These are phyloP conservation scores for Boletus vinaceobasis DNA, from an alignment of 768 basidiomycete species.

Conservation along the genomic window DNA sequence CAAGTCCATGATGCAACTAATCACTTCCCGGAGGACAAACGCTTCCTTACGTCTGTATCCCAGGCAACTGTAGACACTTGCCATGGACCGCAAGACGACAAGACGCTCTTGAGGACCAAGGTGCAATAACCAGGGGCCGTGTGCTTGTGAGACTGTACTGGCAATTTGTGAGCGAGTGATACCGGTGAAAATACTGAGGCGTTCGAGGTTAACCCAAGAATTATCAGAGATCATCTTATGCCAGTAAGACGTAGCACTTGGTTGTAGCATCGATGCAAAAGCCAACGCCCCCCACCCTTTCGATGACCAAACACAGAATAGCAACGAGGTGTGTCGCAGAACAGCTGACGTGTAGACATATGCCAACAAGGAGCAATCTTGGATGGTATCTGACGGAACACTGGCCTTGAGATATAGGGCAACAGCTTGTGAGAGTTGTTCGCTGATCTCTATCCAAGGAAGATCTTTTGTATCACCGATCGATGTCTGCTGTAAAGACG, in stretches of 20 bases:
- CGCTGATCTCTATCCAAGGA: conserved; percentile 74
- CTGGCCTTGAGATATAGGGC: conserved; percentile 58
- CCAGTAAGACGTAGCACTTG: conserved; percentile 54
- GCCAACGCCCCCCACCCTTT: conserved; percentile 85
- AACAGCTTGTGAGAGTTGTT: conserved; percentile 65
- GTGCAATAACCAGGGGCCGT: conserved; percentile 86
- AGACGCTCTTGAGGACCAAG: conserved; percentile 76
- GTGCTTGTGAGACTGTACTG: conserved; percentile 60
- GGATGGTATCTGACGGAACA: conserved; percentile 48
- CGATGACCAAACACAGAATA: conserved; percentile 80
- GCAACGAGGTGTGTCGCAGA: conserved; percentile 67
- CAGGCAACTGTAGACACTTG: conserved; percentile 73
- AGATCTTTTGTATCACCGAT: conserved; percentile 54
- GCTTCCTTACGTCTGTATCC: conserved; percentile 89
- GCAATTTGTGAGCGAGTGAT: conserved; percentile 70
- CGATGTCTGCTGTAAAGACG: conserved; percentile 49
- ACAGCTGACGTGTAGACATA: conserved; percentile 66
- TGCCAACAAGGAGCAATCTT: conserved; percentile 58
- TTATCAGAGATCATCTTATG: conserved; percentile 55
- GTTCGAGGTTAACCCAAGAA: conserved; percentile 55
- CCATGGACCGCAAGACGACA: conserved; percentile 62
- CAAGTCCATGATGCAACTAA: conserved; percentile 81
- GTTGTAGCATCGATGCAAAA: conserved; percentile 70
- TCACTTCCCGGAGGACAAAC: conserved; percentile 78
- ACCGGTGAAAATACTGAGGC: conserved; percentile 63